Percentiles rank a stretch among this genome's conserved stretches.
Conservation (phyloP, 139 green algal species). For the Prasinococcaceae sp. region DNA sequence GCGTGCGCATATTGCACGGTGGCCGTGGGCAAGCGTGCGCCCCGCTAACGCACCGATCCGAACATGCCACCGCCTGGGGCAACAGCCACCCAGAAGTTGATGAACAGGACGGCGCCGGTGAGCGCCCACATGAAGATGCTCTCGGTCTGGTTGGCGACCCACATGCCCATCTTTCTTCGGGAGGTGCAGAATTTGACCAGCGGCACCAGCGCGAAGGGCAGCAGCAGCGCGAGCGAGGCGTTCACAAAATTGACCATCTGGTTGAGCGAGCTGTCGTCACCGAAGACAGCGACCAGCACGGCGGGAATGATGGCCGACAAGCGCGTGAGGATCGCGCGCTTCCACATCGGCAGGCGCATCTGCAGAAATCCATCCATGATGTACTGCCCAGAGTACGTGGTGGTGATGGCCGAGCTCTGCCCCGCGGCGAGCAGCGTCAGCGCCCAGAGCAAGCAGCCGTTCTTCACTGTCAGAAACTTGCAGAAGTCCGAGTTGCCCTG, state of each 20-base stretch:
- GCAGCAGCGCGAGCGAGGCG: constrained; percentile 22
- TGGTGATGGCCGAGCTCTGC: constrained; percentile 61
- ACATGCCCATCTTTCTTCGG: constrained; percentile 16
- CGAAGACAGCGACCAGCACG: constrained; percentile 19
- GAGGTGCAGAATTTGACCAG: constrained; percentile 23
- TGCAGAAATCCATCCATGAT: constrained; percentile 52
- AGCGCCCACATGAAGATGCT: too few species aligned
- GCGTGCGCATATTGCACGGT: too few species aligned
- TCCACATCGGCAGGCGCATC: constrained; percentile 18
- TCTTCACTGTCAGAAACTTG: not conserved
- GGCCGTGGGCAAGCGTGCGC: too few species aligned
- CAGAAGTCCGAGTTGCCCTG: not conserved
- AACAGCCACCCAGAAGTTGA: not conserved
- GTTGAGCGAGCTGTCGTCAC: constrained; percentile 3
- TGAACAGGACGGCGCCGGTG: too few species aligned
- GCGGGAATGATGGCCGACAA: constrained; percentile 26
- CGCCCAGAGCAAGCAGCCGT: constrained; percentile 25
- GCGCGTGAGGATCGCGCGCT: constrained; percentile 27
- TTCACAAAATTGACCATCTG: constrained; percentile 13
- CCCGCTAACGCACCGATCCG: too few species aligned
- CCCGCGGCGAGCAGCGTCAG: constrained; percentile 32
- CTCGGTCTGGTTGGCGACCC: too few species aligned
- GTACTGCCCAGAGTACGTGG: constrained; percentile 65
- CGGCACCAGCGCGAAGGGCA: constrained; percentile 29
- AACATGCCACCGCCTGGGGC: constrained; percentile 2